Evolutionary conservation across 768 basidiomycete species (phyloP), one percentile per base, ranked within the genome.

Genomic region (Mycena polygramma): DNA sequence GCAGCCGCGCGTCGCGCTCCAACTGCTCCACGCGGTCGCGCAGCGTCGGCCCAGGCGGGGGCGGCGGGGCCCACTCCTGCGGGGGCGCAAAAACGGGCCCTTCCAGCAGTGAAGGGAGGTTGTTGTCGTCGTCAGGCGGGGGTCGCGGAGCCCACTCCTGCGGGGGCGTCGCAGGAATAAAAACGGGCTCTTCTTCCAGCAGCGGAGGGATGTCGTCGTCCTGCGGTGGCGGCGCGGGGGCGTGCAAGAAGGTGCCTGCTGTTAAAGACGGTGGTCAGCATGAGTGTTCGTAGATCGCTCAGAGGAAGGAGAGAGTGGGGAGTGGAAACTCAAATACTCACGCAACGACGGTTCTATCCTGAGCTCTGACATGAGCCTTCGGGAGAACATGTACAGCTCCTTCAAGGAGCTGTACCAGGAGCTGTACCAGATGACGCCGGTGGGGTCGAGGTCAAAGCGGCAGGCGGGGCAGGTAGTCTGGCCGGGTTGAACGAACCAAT

Each of bases 401-500:
- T n/a, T n/a, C n/a, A n/a, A n/a, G n/a, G n/a, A n/a, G n/a, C n/a
- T n/a, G n/a, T n/a, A n/a, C n/a, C n/a, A 11, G 14, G 7, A 14
- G 53, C 57, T 65, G 43, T 59, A 70, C 72, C 72, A 73, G 22
- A 73, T 69, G 37, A 94, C 78, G 66, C 90, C 90, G 65, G 93
- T 90, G 0, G 94, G 94, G 75, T 95, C 94, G 63, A 95, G 88
- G 72, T 95, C 90, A 74, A 95, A 95, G 71, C 94, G 83, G 79
- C 94, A 95, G 0, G 92, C 92, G 0, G 94, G 94, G 73, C 94
- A 95, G 2, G 94, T 94, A 22, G 94, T 94, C 72, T 92, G 91
- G 51, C 84, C 86, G 14, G 93, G 91, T 66, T 91, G 84, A 4
- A 93, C 89, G 78, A 95, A 95, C 94, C 94, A 95, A 1, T 94